Conservation (phyloP, 495 filamentous ascomycete species). For the Penicillium flavigenum region DNA sequence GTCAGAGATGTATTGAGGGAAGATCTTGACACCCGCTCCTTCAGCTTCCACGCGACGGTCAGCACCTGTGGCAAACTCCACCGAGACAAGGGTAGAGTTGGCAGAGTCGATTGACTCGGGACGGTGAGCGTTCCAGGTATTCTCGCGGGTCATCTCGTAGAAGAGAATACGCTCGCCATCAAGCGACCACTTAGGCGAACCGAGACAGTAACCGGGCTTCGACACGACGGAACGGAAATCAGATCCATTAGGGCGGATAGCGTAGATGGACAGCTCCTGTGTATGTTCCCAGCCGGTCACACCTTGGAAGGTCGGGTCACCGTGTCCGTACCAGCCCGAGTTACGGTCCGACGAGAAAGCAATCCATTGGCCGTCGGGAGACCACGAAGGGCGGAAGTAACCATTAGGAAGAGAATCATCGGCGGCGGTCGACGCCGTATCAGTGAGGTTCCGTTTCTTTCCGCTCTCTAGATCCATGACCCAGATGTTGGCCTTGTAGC, state of each 20-base stretch:
- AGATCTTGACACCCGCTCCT: slow-evolving; percentile 26
- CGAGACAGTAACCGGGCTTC: slow-evolving; percentile 19
- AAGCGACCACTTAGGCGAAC: slow-evolving; percentile 32
- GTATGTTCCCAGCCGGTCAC: slow-evolving; percentile 34
- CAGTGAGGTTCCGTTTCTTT: slow-evolving; percentile 27
- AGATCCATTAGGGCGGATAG: slow-evolving; percentile 28
- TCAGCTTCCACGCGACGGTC: slow-evolving; percentile 19
- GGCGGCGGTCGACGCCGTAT: slow-evolving; percentile 9
- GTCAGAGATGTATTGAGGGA: slow-evolving; percentile 27
- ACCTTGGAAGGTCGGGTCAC: slow-evolving; percentile 19
- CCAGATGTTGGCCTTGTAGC: slow-evolving; percentile 32
- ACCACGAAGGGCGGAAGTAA: slow-evolving; percentile 35
- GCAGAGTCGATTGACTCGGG: slow-evolving; percentile 20
- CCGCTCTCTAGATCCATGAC: slow-evolving; percentile 27
- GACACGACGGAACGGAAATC: slow-evolving; percentile 24
- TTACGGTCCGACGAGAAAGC: slow-evolving; percentile 29
- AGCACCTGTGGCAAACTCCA: slow-evolving; percentile 22
- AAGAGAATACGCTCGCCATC: slow-evolving; percentile 30
- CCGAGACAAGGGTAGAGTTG: slow-evolving; percentile 27
- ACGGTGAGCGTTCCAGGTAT: slow-evolving; percentile 32
- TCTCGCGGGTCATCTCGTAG: slow-evolving; percentile 32
- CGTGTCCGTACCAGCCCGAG: slow-evolving; percentile 30
- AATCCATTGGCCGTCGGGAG: slow-evolving; percentile 30
- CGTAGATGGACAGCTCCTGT: slow-evolving; percentile 34
- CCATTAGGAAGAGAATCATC: slow-evolving; percentile 17